Conservation (phyloP, 768 basidiomycete genomes). For the Lactarius akahatsu region DNA sequence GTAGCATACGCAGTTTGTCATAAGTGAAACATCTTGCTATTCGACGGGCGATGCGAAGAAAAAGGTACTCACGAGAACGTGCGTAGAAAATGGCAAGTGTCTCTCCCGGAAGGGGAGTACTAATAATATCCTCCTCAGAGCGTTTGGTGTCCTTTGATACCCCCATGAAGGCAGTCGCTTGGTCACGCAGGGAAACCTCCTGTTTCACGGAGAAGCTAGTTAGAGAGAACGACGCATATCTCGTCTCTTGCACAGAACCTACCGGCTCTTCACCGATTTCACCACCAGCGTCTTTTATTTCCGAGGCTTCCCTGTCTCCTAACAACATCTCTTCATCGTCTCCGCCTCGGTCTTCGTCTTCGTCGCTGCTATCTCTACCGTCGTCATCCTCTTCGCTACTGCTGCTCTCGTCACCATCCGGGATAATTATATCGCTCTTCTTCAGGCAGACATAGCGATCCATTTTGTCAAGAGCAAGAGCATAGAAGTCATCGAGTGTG, state of each 20-base stretch:
- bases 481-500: constrained; percentile 86
- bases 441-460: constrained; percentile 76
- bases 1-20: not conserved
- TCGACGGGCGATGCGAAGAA: not conserved
- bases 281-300: constrained; percentile 32
- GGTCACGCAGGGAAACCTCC: constrained; percentile 41
- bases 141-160: constrained; percentile 57
- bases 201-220: constrained; percentile 23
- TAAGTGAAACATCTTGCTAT: constrained; percentile 6
- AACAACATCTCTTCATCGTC: constrained; percentile 35
- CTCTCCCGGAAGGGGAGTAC: constrained; percentile 84
- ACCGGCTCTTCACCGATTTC: constrained; percentile 31
- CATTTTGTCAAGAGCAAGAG: constrained; percentile 79
- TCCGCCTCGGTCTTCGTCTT: constrained; percentile 37
- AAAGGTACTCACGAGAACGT: constrained; percentile 58
- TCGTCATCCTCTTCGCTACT: constrained; percentile 62
- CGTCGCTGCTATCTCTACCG: constrained; percentile 54
- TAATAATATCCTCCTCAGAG: constrained; percentile 67
- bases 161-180: constrained; percentile 59
- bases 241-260: constrained; percentile 16
- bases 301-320: constrained; percentile 35
- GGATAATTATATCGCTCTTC: constrained; percentile 58
- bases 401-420: constrained; percentile 61
- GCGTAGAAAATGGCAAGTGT: constrained; percentile 81
- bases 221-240: not conserved